phyloP scores from a whole-genome alignment of 441 rosid species.

The Brassica balearica region DNA sequence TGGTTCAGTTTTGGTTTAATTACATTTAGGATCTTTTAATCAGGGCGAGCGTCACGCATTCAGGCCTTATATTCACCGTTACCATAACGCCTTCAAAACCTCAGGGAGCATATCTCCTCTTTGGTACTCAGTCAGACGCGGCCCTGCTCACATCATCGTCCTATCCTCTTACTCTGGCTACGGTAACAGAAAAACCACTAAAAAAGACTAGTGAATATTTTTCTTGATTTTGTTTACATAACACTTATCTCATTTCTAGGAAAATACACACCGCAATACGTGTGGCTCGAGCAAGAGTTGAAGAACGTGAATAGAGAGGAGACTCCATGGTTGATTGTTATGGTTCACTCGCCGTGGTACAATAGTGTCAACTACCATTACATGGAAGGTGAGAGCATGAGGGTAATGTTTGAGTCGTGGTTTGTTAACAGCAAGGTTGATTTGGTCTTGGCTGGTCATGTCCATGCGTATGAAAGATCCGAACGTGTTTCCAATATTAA shows the following conservation, averaged over 20 bases:
- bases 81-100: slow-evolving; percentile 52
- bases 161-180: slow-evolving; percentile 58
- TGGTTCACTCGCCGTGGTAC: slow-evolving; percentile 67
- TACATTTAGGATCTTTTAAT: slow-evolving; percentile 1
- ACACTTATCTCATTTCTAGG: slow-evolving; percentile 42
- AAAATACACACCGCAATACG: slow-evolving; percentile 68
- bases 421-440: slow-evolving; percentile 70
- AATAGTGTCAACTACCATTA: slow-evolving; percentile 65
- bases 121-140: slow-evolving; percentile 72
- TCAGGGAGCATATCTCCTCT: slow-evolving; percentile 63
- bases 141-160: slow-evolving; percentile 46
- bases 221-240: background rate
- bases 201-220: background rate
- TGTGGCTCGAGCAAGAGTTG: slow-evolving; percentile 62
- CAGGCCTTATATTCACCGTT: slow-evolving; percentile 57
- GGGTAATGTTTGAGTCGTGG: slow-evolving; percentile 67
- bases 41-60: slow-evolving; percentile 61
- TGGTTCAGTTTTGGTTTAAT: background rate
- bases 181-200: slow-evolving; percentile 39
- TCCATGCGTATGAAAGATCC: slow-evolving; percentile 70
- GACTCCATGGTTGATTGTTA: slow-evolving; percentile 78
- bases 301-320: slow-evolving; percentile 63
- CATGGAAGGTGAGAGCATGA: slow-evolving; percentile 85
- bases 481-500: slow-evolving; percentile 51
- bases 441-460: slow-evolving; percentile 71